Evolutionary conservation across 2,329 filamentous ascomycete genomes (phyloP).

Genomic region (Venturia carpophila): DNA sequence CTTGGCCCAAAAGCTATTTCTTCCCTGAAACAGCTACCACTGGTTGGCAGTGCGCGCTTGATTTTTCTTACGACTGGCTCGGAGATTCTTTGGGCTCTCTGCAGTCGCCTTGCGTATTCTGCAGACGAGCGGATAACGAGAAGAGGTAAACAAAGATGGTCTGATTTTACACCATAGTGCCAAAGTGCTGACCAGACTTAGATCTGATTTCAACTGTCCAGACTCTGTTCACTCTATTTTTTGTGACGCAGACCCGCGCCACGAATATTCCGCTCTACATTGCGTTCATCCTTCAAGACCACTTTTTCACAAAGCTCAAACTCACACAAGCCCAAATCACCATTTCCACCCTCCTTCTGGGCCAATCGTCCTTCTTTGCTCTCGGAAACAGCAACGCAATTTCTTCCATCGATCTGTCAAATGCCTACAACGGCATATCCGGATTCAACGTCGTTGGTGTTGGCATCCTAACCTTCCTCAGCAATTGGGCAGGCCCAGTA

Average conservation of each 20-base stretch:
- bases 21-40: slow-evolving; percentile 36
- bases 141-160: neutral
- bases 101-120: slow-evolving; percentile 15
- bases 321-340: slow-evolving; percentile 39
- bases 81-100: slow-evolving; percentile 24
- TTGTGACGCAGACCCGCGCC: slow-evolving; percentile 77
- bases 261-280: slow-evolving; percentile 82
- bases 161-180: slow-evolving; percentile 15
- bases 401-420: slow-evolving; percentile 88
- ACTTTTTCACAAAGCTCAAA: slow-evolving; percentile 37
- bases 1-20: slow-evolving; percentile 38
- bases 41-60: slow-evolving; percentile 30
- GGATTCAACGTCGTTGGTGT: slow-evolving; percentile 76
- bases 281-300: slow-evolving; percentile 58
- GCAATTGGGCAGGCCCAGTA: slow-evolving; percentile 86
- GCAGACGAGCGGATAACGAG: slow-evolving; percentile 22
- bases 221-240: slow-evolving; percentile 65
- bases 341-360: slow-evolving; percentile 64
- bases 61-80: slow-evolving; percentile 27
- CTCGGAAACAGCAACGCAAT: slow-evolving; percentile 90
- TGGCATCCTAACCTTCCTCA: slow-evolving; percentile 72
- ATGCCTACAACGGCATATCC: slow-evolving; percentile 85
- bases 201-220: slow-evolving; percentile 29
- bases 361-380: slow-evolving; percentile 80
- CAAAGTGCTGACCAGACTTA: neutral